Base-by-base conservation (phyloP, 768 basidiomycete genomes). In the Trichaptum fuscoviolaceum region DNA sequence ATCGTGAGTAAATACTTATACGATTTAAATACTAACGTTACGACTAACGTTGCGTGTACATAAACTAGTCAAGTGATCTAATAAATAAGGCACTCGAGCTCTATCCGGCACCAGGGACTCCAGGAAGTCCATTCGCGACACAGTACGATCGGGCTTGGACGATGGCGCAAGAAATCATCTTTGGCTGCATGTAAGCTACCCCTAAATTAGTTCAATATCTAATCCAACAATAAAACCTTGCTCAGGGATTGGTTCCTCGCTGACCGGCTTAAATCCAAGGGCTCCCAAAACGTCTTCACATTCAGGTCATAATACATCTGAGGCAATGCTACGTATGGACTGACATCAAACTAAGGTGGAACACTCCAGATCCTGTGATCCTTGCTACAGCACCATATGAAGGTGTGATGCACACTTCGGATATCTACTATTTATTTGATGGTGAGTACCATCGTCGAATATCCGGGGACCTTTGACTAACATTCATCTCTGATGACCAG, bases 321-420 rank as follows among this genome's bases (percentile, higher is more conserved):
- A 34, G 27, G 52, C 1, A 20, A 23, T 25, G 26, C 18, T 0
- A n/a, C 35, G 27, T 20, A 12, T 52, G 20, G 42, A 20, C 42
- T 30, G 23, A 58, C 27, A 26, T 26, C 24, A 57, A 17, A 27
- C 26, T 7, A 26, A 81, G 81, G 30, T 82, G 81, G 78, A 78
- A 82, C 69, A 77, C 80, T 18, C 79, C 81, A 23, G 77, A 82
- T 67, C 74, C 80, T 2, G 78, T 81, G 1, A 27, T 79, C 7
- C 79, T 71, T 64, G 74, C 79, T 52, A 69, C 69, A 15, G 73
- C 67, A 26, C 79, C 80, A 0, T 82, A 73, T 63, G 67, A 74
- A 63, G 81, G 81, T 15, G 78, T 78, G 1, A 78, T 77, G 73
- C 81, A 82, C 67, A 81, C 80, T 0, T 80, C 79, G 2, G 81